Evolutionary conservation across 2,329 filamentous ascomycete genomes (phyloP).

Genomic region (Phialophora tarda): DNA sequence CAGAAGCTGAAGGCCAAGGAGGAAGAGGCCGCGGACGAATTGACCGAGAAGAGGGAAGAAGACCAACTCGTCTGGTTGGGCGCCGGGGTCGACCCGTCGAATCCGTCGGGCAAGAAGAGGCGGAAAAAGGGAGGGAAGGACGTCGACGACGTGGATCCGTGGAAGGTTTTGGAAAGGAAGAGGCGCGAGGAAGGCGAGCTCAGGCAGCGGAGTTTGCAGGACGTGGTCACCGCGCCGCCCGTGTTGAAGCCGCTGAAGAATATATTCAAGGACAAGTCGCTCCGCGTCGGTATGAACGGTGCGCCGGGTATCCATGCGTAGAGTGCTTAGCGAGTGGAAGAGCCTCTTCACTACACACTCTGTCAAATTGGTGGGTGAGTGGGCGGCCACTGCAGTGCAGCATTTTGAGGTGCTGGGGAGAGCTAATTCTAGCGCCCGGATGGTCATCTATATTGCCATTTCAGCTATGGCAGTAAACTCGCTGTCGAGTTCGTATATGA

Average conservation of each 20-base stretch:
- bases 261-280: conserved; percentile 35
- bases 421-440: no score
- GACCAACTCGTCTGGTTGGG: conserved; percentile 69
- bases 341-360: no score
- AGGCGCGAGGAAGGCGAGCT: conserved; percentile 57
- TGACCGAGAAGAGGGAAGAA: conserved; percentile 66
- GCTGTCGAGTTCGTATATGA: no score
- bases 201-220: conserved; percentile 48
- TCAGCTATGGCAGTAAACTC: no score
- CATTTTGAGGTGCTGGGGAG: no score
- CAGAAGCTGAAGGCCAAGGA: conserved; percentile 70
- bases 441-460: no score
- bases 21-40: conserved; percentile 73
- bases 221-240: conserved; percentile 70
- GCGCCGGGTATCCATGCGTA: not conserved
- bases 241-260: conserved; percentile 61
- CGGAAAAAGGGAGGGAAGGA: conserved; percentile 46
- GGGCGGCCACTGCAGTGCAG: no score
- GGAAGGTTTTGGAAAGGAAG: conserved; percentile 73
- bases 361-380: no score
- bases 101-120: conserved; percentile 46
- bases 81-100: conserved; percentile 50
- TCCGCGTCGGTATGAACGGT: not conserved
- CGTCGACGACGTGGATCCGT: conserved; percentile 71
- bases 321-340: not conserved